phyloP scores from a whole-genome alignment of 495 filamentous ascomycete genomes.

The Penicillium bovifimosum region DNA sequence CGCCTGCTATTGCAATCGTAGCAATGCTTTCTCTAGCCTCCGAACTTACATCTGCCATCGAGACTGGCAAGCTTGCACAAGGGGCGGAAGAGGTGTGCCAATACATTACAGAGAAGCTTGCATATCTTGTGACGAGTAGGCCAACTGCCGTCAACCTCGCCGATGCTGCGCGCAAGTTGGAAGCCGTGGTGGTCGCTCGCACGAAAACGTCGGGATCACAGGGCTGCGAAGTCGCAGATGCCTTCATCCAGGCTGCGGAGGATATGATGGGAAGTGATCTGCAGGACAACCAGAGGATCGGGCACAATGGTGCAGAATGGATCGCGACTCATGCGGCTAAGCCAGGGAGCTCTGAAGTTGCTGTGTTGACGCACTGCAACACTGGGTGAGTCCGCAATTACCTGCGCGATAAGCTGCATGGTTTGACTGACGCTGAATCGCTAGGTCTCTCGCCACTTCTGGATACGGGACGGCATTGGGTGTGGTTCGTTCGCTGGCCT shows the following conservation, averaged over 20 bases:
- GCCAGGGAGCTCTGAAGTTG: slow-evolving; percentile 42
- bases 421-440: slow-evolving; percentile 3
- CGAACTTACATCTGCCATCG: slow-evolving; percentile 27
- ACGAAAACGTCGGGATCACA: slow-evolving; percentile 29
- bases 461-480: slow-evolving; percentile 94
- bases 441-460: slow-evolving; percentile 84
- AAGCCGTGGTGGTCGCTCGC: slow-evolving; percentile 44
- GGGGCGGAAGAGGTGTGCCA: slow-evolving; percentile 53
- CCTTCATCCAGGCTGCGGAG: slow-evolving; percentile 75
- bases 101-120: slow-evolving; percentile 67
- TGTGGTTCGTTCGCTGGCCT: slow-evolving; percentile 80
- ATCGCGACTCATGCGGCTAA: slow-evolving; percentile 49
- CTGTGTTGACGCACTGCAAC: slow-evolving; percentile 93
- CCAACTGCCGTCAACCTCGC: slow-evolving; percentile 93
- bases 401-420: neutral
- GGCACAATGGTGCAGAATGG: slow-evolving; percentile 78
- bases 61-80: slow-evolving; percentile 23
- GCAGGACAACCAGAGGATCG: slow-evolving; percentile 78
- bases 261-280: slow-evolving; percentile 84
- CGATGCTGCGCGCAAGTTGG: slow-evolving; percentile 80
- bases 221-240: slow-evolving; percentile 46
- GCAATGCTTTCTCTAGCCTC: slow-evolving; percentile 82
- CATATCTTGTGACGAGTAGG: slow-evolving; percentile 78
- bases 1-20: slow-evolving; percentile 95
- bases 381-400: slow-evolving; percentile 61